Evolutionary conservation across 345 rosid genomes (phyloP).

Genomic region (Eucalyptus grandis): DNA sequence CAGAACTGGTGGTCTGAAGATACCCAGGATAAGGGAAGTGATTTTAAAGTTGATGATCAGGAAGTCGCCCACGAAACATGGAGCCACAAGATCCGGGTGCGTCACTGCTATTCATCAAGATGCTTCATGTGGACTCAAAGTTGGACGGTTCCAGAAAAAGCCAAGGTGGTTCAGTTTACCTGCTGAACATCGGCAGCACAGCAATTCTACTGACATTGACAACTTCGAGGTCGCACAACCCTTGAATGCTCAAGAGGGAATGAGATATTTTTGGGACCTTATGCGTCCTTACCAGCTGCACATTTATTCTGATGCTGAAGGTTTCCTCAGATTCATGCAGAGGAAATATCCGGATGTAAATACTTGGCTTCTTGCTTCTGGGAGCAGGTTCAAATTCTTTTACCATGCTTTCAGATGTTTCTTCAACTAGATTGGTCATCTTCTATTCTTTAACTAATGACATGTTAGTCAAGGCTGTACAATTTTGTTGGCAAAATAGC

Average conservation of each 20-base stretch:
- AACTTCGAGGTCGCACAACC: background rate
- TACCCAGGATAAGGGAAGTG: constrained; percentile 84
- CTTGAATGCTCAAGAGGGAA: background rate
- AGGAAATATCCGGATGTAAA: background rate
- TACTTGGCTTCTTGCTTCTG: background rate
- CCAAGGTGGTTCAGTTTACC: constrained; percentile 11
- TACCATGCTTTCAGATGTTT: background rate
- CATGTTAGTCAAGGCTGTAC: background rate
- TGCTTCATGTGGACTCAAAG: constrained; percentile 23
- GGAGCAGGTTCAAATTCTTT: background rate
- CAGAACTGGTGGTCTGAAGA: constrained; percentile 95
- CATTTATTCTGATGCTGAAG: background rate
- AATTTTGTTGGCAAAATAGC: background rate
- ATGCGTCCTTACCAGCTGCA: background rate
- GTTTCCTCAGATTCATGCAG: background rate
- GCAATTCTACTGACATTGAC: background rate
- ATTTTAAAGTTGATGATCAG: constrained; percentile 45
- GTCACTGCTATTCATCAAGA: constrained; percentile 68
- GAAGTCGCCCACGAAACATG: constrained; percentile 52
- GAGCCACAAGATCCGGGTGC: constrained; percentile 50
- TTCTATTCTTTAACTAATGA: background rate
- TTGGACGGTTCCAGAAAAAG: constrained; percentile 12
- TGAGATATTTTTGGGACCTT: background rate
- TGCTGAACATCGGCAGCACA: constrained; percentile 4
- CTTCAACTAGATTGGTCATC: background rate